Evolutionary conservation across 2,329 filamentous ascomycete species (phyloP), one percentile per base, ranked within the genome.

Genomic region (Penicillium sp.): DNA sequence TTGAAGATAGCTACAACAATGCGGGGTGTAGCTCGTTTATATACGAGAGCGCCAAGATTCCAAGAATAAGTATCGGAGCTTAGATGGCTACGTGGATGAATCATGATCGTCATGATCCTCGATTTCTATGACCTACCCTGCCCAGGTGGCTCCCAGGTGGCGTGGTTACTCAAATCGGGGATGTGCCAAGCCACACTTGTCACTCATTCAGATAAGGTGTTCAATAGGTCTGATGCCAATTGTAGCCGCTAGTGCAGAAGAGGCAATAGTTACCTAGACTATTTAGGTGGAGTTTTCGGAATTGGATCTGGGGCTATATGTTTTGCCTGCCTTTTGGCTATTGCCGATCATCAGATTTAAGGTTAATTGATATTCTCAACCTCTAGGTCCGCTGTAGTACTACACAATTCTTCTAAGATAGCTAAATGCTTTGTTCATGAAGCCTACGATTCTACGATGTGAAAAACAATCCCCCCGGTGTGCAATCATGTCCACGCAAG

Each of bases 401-500:
- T 23, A 47, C 25, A 13, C 45, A 27, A 33, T 29, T 29, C 23
- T 19, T 29, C 23, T 29, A 13, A 13, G 8, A 26, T 27, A 31
- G 19, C 7, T 2, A 10, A 3, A 1, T n/a, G 3, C 11, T 10
- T 26, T 13, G 14, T n/a, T n/a, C 14, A 7, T 19, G 11, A 50
- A 50, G 23, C 3, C 4, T 8, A 6, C 16, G 10, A 10, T 37
- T 9, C 16, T 10, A 29, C 13, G 16, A 27, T 21, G 6, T 1
- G 11, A 29, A 33, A 48, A 23, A 35, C 21, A 23, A 13, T 19
- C 2, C 8, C 19, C 14, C 21, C 27, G 19, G 19, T 23, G 19
- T 21, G 19, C 19, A 31, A 23, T 19, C 19, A 21, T 25, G 58
- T 51, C 47, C 37, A 52, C 58, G 54, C 50, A 56, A 51, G 54